Base-by-base conservation (phyloP, 768 basidiomycete species). In the Paxillus rubicundulus region DNA sequence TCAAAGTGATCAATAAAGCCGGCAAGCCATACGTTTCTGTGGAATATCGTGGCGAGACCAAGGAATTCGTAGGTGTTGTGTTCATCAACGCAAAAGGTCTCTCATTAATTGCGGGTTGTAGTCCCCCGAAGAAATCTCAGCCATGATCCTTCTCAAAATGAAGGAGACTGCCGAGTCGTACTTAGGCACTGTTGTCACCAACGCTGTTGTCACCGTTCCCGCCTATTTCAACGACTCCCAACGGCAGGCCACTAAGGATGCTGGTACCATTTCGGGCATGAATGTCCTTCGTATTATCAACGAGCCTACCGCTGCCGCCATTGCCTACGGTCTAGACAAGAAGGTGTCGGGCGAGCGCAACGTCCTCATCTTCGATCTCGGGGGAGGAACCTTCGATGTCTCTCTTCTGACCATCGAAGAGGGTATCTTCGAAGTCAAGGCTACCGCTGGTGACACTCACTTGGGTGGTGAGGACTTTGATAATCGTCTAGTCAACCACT, bases 151-250 rank as follows among this genome's bases (percentile, higher is more conserved):
- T 55, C 75, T 82, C 57, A 98, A 98, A 78, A 98, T 98, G 94
- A 97, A 93, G 84, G 95, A 98, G 77, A 91, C 85, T 52, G 92
- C 96, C 32, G 96, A 98, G 78, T 87, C 96, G 45, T 97, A 98
- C 77, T 82, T 98, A 61, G 93, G 96, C 54, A 79, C 76, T 64
- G 82, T 77, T 50, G 77, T 94, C 70, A 85, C 70, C 71, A 93
- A 95, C 71, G 96, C 96, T 50, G 96, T 98, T 62, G 87, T 98
- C 65, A 96, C 94, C 24, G 88, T 98, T 57, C 95, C 95, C 30
- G 94, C 95, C 34, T 98, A 98, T 80, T 98, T 98, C 82, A 98
- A 98, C 73, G 94, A 98, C 77, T 95, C 96, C 21, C 96, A 98
- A 70, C 90, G 96, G 69, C 93, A 96, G 67, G 96, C 96, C 18